Conservation (phyloP, 164 flowering plant species). For the Berberis vulgaris region DNA sequence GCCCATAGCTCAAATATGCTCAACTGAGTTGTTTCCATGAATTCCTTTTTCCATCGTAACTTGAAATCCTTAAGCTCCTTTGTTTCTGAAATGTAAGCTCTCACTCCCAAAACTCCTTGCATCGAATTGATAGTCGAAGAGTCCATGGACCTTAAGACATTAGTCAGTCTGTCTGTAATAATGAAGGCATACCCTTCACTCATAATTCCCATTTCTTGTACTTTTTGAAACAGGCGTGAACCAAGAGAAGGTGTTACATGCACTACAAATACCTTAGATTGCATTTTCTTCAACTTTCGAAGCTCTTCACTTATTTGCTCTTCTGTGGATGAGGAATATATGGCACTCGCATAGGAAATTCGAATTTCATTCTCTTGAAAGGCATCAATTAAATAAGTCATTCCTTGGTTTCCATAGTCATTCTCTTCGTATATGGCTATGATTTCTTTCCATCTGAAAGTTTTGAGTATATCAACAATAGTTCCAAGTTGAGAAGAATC, state of each 20-base stretch:
- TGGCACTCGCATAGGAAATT: neutral
- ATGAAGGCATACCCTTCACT: constrained; percentile 13
- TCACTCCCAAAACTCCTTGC: constrained; percentile 19
- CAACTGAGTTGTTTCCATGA: neutral
- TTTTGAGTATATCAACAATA: neutral
- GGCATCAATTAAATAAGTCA: neutral
- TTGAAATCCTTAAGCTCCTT: constrained; percentile 3
- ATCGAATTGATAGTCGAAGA: constrained; percentile 8
- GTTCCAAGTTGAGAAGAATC: neutral
- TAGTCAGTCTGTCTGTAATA: constrained; percentile 11
- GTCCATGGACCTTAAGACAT: constrained; percentile 11
- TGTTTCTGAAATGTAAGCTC: constrained; percentile 11
- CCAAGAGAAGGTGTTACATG: constrained; percentile 4
- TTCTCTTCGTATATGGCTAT: neutral
- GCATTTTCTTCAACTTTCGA: constrained; percentile 1
- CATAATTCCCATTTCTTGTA: constrained; percentile 8
- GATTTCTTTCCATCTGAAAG: neutral
- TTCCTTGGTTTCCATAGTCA: neutral
- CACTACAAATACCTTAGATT: constrained; percentile 1
- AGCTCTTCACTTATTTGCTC: constrained; percentile 4
- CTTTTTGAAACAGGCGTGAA: neutral
- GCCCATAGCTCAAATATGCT: constrained; percentile 16
- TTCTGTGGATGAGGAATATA: neutral
- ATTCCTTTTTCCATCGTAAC: constrained; percentile 7
- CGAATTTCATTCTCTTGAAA: neutral